Conservation (phyloP, 176 grass and related monocot genomes). For the Triticum timopheevii region DNA sequence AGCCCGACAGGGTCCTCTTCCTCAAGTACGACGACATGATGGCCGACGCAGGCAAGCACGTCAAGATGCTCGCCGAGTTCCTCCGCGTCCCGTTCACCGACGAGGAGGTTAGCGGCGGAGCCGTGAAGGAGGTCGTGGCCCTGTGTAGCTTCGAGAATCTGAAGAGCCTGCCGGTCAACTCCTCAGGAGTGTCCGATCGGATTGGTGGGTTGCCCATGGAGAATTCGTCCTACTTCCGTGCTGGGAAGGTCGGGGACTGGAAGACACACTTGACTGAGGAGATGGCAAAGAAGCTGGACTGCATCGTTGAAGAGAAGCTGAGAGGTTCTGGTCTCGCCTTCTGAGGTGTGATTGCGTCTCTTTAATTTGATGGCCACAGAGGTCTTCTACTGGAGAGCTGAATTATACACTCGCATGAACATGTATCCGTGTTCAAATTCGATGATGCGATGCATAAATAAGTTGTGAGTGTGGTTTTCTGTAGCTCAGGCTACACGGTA, state of each 20-base stretch:
- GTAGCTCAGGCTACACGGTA: no score
- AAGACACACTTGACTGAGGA: slow-evolving; percentile 1
- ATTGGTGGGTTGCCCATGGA: neutral
- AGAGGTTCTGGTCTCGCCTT: slow-evolving; percentile 27
- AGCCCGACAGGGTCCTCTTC: slow-evolving; percentile 7
- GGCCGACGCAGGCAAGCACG: neutral
- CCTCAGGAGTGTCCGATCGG: neutral
- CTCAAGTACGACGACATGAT: slow-evolving; percentile 23
- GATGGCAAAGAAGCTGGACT: neutral
- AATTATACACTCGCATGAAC: neutral
- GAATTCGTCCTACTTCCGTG: slow-evolving; percentile 13
- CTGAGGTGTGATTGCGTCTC: neutral
- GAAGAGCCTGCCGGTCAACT: neutral
- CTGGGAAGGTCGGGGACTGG: neutral
- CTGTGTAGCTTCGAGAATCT: slow-evolving; percentile 23
- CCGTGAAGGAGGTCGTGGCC: neutral
- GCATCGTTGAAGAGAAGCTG: slow-evolving; percentile 5
- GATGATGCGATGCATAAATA: neutral
- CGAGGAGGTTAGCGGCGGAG: neutral
- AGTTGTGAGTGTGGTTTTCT: no score
- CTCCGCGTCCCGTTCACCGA: neutral
- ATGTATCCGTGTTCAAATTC: neutral
- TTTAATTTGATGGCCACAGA: neutral
- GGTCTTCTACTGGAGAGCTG: neutral
- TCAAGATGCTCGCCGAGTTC: slow-evolving; percentile 21